Percentiles rank a stretch among this genome's conserved stretches.
phyloP scores from a whole-genome alignment of 495 filamentous ascomycete genomes.

The Aspergillus baeticus region DNA sequence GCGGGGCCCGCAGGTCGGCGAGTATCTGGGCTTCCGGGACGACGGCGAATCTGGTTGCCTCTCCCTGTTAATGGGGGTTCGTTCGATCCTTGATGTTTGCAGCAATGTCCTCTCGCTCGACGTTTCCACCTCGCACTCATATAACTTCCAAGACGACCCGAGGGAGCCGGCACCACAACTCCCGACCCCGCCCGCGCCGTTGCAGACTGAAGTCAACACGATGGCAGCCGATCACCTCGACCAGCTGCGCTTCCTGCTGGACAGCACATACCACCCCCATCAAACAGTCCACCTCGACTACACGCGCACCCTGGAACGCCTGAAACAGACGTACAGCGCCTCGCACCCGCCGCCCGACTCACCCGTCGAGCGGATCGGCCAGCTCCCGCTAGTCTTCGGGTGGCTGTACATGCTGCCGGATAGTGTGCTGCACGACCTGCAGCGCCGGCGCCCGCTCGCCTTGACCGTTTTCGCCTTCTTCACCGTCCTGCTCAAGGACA shows the following conservation, averaged over 20 bases:
- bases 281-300: too few species aligned
- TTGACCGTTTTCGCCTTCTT: constrained; percentile 13
- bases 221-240: too few species aligned
- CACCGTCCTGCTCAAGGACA: constrained; percentile 7
- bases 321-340: neutral
- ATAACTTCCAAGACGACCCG: too few species aligned
- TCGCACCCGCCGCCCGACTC: neutral
- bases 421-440: constrained; percentile 4
- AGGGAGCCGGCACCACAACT: too few species aligned
- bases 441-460: neutral
- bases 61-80: constrained; percentile 11
- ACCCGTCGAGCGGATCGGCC: neutral
- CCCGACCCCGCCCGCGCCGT: too few species aligned
- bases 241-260: too few species aligned
- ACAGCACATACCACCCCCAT: too few species aligned
- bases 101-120: neutral
- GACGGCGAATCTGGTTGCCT: constrained; percentile 1
- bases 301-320: neutral
- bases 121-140: too few species aligned
- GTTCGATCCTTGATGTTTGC: constrained; percentile 5
- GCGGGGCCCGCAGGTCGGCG: constrained; percentile 8
- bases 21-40: constrained; percentile 17
- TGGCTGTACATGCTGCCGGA: constrained; percentile 13
- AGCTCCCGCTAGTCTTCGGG: constrained; percentile 6
- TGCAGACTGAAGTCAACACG: too few species aligned